Base-by-base conservation (phyloP, 73 alveolate species). In the Symbiodinium pilosum region DNA sequence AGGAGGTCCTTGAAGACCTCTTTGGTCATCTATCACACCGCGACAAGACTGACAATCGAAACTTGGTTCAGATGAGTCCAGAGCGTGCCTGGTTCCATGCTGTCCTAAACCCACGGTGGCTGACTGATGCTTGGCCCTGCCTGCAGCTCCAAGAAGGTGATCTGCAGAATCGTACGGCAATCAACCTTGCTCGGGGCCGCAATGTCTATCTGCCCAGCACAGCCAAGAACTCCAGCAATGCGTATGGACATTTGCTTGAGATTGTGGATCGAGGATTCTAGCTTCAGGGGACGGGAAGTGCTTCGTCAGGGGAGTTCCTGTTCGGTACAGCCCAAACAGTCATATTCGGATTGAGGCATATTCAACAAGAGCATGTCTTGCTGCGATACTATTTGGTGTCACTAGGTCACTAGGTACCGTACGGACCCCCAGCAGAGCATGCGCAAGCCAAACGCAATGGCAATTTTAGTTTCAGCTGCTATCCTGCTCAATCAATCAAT, bases 71-170 rank as follows among this genome's bases (percentile, higher is more conserved):
- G 28, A 75, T 75, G 86, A 34, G 52, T 6, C 28, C 38, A 26
- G 86, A 75, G 24, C 86, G 86, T 28, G 86, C 52, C 38, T 75
- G 30, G 30, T 75, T 75, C 47, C 47, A 21, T 5, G 43, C 44
- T 28, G 38, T 51, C 12, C n/a, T n/a, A 30, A 75, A 75, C 86
- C 86, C 86, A 8, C 16, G 86, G 5, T 75, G 86, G 86, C 16
- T 21, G 38, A n/a, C 47, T 30, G 86, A 75, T 75, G 86, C 47
- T 36, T 75, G 86, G 86, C 86, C 86, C n/a, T 18, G 34, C 43
- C 28, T 38, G n/a, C 52, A n/a, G 24, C 30, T 75, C 8, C 86
- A 75, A 28, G 47, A 7, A 24, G 86, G 86, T 14, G 86, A 75
- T n/a, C 47, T 75, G 44, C 86, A 75, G 24, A 24, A 51, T 28